These are phyloP conservation scores for Sarcodon sp. DNA, from an alignment of 768 basidiomycete species.

Conservation along the genomic window DNA sequence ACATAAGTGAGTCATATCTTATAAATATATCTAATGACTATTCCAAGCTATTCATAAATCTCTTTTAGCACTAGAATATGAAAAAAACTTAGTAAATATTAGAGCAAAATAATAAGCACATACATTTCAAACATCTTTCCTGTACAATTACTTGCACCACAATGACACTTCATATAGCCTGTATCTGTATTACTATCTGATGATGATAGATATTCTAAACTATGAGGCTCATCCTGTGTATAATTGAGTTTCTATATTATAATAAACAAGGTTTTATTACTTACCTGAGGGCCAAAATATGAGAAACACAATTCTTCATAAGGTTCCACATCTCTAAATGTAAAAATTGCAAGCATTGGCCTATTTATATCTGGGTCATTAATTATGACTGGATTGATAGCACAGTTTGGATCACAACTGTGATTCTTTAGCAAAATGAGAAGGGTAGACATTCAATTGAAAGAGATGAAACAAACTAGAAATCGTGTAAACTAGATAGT, in stretches of 20 bases:
- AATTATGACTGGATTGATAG: constrained; percentile 61
- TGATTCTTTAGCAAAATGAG: constrained; percentile 49
- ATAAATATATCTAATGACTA: no score
- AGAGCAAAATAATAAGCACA: no score
- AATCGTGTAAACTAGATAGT: constrained; percentile 74
- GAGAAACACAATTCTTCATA: constrained; percentile 70
- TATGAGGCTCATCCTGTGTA: neutral
- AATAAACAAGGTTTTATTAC: neutral
- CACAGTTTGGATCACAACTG: constrained; percentile 80
- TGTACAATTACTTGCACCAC: neutral
- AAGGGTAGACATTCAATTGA: neutral
- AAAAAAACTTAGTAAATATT: no score
- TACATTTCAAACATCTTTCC: neutral
- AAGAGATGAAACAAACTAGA: constrained; percentile 34
- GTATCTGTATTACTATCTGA: neutral
- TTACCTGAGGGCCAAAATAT: constrained; percentile 37
- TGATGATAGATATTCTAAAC: neutral
- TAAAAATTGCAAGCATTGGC: constrained; percentile 58
- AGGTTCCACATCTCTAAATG: constrained; percentile 45
- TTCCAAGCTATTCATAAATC: no score
- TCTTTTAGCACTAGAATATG: no score
- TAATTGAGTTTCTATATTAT: neutral
- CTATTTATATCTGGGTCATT: constrained; percentile 64
- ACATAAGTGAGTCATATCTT: no score
- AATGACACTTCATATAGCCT: neutral